Evolutionary conservation across 2,329 filamentous ascomycete genomes (phyloP).

Genomic region (Clarireedia paspali): DNA sequence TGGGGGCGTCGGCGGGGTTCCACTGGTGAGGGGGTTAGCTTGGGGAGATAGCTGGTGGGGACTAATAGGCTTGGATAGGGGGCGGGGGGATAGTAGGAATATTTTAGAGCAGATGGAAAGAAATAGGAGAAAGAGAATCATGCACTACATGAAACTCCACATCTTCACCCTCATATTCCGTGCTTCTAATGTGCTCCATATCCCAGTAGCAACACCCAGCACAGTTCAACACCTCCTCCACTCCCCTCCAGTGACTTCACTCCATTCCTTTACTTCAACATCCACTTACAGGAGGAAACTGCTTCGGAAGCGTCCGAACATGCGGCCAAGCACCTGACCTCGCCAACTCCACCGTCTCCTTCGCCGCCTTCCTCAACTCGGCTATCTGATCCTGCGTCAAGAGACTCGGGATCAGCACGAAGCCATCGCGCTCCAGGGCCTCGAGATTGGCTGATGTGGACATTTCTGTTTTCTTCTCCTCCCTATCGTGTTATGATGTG

Average conservation of each 20-base stretch:
- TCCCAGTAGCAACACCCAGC: no score
- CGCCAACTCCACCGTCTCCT: slow-evolving; percentile 50
- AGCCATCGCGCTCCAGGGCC: slow-evolving; percentile 61
- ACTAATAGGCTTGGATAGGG: neutral
- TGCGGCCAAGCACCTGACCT: slow-evolving; percentile 70
- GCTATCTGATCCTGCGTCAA: slow-evolving; percentile 49
- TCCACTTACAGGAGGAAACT: slow-evolving; percentile 61
- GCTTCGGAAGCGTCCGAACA: slow-evolving; percentile 78
- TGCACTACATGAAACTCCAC: neutral
- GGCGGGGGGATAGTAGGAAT: neutral
- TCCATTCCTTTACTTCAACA: neutral
- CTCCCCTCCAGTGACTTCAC: no score
- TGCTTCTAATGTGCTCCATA: no score
- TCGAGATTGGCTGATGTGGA: slow-evolving; percentile 20
- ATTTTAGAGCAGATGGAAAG: neutral
- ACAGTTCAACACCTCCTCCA: no score
- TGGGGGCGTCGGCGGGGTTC: slow-evolving; percentile 40
- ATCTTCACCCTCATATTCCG: no score
- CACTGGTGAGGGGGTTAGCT: slow-evolving; percentile 35
- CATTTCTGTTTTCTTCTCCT: slow-evolving; percentile 6
- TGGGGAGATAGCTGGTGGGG: neutral
- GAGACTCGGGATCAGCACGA: slow-evolving; percentile 62
- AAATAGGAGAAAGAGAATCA: no score
- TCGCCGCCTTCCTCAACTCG: slow-evolving; percentile 52
- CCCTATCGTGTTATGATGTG: neutral